A percentile compares a stretch with the other conserved stretches of the same genome.
Evolutionary conservation across 495 filamentous ascomycete species (phyloP).

Genomic region (Penicillium arizonense): DNA sequence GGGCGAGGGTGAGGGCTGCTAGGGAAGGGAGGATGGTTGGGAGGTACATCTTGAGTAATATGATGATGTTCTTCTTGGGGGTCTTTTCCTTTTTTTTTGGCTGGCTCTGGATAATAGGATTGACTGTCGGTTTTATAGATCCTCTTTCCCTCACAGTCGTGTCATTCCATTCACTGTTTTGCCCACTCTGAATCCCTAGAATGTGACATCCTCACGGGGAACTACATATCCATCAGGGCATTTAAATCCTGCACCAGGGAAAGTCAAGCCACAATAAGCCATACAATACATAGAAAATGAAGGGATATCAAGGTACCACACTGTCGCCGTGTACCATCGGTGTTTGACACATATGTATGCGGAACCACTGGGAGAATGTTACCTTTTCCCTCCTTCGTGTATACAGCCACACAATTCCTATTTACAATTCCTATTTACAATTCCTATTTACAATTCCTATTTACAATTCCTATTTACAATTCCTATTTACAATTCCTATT

Average conservation of each 20-base stretch:
- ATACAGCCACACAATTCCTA: not conserved
- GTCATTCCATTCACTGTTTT: not conserved
- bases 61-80: not conserved
- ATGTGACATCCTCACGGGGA: conserved; percentile 4
- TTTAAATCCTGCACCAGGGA: not conserved
- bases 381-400: not conserved
- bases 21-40: conserved; percentile 1
- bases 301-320: conserved; percentile 10
- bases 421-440: too few species aligned
- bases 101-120: not conserved
- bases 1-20: conserved; percentile 7
- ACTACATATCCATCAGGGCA: not conserved
- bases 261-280: not conserved
- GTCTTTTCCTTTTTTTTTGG: not conserved
- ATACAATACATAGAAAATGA: conserved; percentile 6
- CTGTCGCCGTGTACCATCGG: not conserved
- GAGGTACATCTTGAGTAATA: conserved; percentile 13
- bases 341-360: too few species aligned
- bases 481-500: too few species aligned
- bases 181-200: not conserved
- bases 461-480: not conserved
- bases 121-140: not conserved
- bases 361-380: conserved; percentile 1
- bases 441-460: too few species aligned
- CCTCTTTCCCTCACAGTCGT: not conserved